A percentile compares a stretch with the other conserved stretches of the same genome.
These are phyloP conservation scores for Singerocomus inundabilis DNA, from an alignment of 1,284 basidiomycete species.

Conservation along the genomic window DNA sequence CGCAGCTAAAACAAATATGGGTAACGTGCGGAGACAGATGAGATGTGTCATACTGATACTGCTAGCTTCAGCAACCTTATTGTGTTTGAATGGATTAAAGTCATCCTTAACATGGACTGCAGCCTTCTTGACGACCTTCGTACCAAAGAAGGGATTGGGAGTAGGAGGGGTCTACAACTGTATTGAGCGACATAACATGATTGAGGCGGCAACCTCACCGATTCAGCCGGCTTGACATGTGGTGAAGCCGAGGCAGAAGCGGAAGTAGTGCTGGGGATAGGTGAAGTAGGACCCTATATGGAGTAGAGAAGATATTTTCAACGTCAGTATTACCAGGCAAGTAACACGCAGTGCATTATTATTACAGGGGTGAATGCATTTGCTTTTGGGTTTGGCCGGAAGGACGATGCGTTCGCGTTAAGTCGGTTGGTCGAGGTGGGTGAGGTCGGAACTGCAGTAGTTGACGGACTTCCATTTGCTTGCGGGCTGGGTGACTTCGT, in stretches of 20 bases:
- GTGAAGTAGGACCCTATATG: conserved; percentile 47
- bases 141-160: conserved; percentile 87
- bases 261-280: conserved; percentile 41
- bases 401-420: conserved; percentile 76
- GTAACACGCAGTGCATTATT: conserved; percentile 22
- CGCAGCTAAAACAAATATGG: conserved; percentile 45
- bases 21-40: background rate
- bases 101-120: conserved; percentile 86
- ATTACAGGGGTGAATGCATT: conserved; percentile 70
- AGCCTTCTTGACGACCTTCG: conserved; percentile 71
- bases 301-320: conserved; percentile 9
- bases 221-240: conserved; percentile 55
- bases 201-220: conserved; percentile 33
- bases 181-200: conserved; percentile 8
- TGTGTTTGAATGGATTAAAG: conserved; percentile 91
- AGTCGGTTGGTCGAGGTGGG: conserved; percentile 48
- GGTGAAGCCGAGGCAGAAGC: conserved; percentile 55
- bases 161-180: conserved; percentile 36
- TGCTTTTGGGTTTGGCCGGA: conserved; percentile 82
- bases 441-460: conserved; percentile 39
- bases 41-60: conserved; percentile 60
- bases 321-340: conserved; percentile 22
- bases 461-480: conserved; percentile 29
- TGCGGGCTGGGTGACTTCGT: conserved; percentile 35
- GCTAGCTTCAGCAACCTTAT: conserved; percentile 74